Evolutionary conservation across 2,329 filamentous ascomycete genomes (phyloP).

Genomic region (Rhinocladiella similis): DNA sequence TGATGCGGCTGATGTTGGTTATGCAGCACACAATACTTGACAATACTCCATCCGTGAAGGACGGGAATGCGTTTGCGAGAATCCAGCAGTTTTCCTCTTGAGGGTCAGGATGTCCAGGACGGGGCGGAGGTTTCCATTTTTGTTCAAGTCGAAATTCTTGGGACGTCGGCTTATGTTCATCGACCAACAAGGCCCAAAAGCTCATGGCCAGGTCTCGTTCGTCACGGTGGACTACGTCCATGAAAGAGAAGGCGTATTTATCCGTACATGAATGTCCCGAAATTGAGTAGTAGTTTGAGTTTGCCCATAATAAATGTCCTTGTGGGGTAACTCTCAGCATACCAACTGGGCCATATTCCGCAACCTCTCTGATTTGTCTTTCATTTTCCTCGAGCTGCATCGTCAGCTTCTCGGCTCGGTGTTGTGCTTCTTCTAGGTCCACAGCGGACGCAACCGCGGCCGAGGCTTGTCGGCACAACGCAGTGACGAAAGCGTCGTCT

Average conservation of each 20-base stretch:
- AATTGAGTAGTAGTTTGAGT: constrained; percentile 26
- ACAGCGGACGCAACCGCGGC: constrained; percentile 18
- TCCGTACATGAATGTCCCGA: constrained; percentile 20
- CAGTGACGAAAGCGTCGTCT: constrained; percentile 20
- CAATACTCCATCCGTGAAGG: constrained; percentile 30
- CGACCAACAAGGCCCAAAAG: constrained; percentile 6
- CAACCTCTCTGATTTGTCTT: constrained; percentile 20
- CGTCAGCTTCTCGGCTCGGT: constrained; percentile 18
- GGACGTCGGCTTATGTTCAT: constrained; percentile 4
- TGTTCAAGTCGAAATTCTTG: constrained; percentile 17
- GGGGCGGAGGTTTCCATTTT: constrained; percentile 22
- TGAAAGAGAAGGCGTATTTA: constrained; percentile 21
- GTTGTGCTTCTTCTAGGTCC: constrained; percentile 18
- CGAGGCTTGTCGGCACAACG: constrained; percentile 18
- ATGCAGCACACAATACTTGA: constrained; percentile 40
- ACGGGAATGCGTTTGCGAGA: constrained; percentile 17
- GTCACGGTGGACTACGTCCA: constrained; percentile 18
- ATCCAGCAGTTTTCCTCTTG: constrained; percentile 21
- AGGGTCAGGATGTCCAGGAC: constrained; percentile 11
- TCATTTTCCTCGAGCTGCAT: constrained; percentile 20
- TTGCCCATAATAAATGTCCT: constrained; percentile 22
- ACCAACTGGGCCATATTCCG: constrained; percentile 21
- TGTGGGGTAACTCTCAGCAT: constrained; percentile 1
- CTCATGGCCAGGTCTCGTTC: constrained; percentile 8
- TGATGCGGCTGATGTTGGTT: constrained; percentile 36